Evolutionary conservation across 768 basidiomycete species (phyloP), one percentile per base, ranked within the genome.

Genomic region (Tylopilus cervinicoccineus): DNA sequence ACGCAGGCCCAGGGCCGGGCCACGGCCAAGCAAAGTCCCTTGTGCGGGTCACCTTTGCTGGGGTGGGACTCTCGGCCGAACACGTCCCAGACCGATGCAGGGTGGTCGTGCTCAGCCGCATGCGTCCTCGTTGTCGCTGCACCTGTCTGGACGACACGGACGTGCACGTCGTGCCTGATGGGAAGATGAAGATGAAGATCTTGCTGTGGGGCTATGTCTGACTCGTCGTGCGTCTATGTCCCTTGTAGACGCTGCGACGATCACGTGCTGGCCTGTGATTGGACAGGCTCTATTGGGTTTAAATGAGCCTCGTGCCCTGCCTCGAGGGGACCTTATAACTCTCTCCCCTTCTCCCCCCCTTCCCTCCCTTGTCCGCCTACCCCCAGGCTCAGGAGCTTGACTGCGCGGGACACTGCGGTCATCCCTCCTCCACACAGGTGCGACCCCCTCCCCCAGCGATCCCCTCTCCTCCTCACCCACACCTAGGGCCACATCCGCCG

Each of bases 361-460:
- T 23, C 38, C 38, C 17, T 5, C 51, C 34, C 45, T 56, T 39
- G 43, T 56, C 55, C 58, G 52, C 52, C 17, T 48, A 41, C 47
- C 41, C 43, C 43, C 55, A 51, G 57, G 39, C 53, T 40, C 41
- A 38, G 50, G 51, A 50, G 52, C 50, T 58, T 24, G 50, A 64
- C 56, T 62, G 58, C 56, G 51, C 56, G 52, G 60, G 54, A 53
- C 46, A 52, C 55, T 54, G 64, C 62, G 57, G 63, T 52, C 59
- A 19, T 45, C 40, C 60, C 53, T 34, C 53, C 43, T 17, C 19
- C 33, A 17, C 19, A 34, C 19, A 34, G n/a, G 9, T 9, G 8
- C 17, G n/a, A 34, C 10, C 33, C n/a, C n/a, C n/a, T n/a, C n/a
- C n/a, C n/a, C n/a, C n/a, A n/a, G n/a, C n/a, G n/a, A n/a, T n/a